Base-by-base conservation (phyloP, 164 flowering plant genomes). In the Vitis rotundifolia region DNA sequence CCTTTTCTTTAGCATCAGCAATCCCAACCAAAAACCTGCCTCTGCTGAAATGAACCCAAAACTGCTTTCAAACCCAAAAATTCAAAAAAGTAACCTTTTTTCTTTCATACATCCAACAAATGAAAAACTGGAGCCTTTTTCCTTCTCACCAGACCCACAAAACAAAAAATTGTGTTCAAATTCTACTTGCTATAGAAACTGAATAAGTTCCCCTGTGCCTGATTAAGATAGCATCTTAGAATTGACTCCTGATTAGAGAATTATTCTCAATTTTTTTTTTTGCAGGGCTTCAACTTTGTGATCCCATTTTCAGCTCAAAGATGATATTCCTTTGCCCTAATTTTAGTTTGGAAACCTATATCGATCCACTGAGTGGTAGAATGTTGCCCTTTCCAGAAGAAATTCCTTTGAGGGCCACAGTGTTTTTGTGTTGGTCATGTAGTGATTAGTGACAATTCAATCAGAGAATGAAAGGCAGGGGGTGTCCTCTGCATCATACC, bases 1-100 rank as follows among this genome's bases (percentile, higher is more conserved):
- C 31, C 51, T 26, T 69, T 68, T 59, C 9, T 49, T 65, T 55
- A 26, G 14, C 61, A 9, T 67, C 66, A 59, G 50, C 67, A 67
- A 68, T 61, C 61, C 51, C 63, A 29, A 64, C 63, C 29, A 49
- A 58, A 71, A 67, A 57, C 63, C 55, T 61, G 50, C 2, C 63
- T 19, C 59, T 16, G 65, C 55, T 53, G 51, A 70, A 62, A 55
- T 50, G 63, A 19, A 66, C 12, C 59, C 62, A 44, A 44, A 61
- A 51, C 15, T 11, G 15, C 61, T 68, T 68, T 68, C 28, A 68
- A 55, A 26, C 68, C 65, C 63, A 54, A 67, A 8, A 54, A 37
- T 63, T 70, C 54, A 53, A 53, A 62, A 70, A 48, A 44, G 37
- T 37, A 14, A 37, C 44, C 13, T 62, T 44, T 22, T 22, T 22